Base-by-base conservation (phyloP, 2,329 filamentous ascomycete species). In the Pestalotiopsis sp. region DNA sequence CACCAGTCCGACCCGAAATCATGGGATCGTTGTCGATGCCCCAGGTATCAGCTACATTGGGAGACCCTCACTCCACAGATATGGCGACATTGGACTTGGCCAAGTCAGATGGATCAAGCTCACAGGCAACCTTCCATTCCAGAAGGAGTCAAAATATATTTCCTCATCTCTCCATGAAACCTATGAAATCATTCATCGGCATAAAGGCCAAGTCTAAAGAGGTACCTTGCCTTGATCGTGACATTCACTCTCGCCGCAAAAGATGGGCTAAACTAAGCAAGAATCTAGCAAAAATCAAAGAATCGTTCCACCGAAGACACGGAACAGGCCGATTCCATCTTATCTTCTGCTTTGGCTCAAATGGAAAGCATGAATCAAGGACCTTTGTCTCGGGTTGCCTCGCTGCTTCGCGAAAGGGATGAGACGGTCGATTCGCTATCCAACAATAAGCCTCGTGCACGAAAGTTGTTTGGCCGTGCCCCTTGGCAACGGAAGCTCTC, bases 401-500 rank as follows among this genome's bases (percentile, higher is more conserved):
- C 77, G 0, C 77, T 77, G 72, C 70, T 78, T n/a, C 81, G 78
- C 41, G 75, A 80, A 2, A 81, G 78, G 41, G 75, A 80, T 2
- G 81, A 81, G 11, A 63, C 69, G 11, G 71, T 68, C 11, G 77
- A 40, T 25, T 25, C 11, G 6, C 31, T 71, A 27, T 67, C 70
- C 3, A 79, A 74, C 4, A 68, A 76, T 2, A 77, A 71, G 66
- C 45, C 68, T 9, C 70, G 71, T n/a, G 66, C 78, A 4, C 76
- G 76, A 23, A 84, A 78, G 63, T 72, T 84, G 7, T 84, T 85
- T 65, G 78, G 80, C 4, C 82, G 75, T 56, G 77, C 79, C 11
- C 80, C 80, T 2, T 84, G 83, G 81, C 76, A 77, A 57, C 79
- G 80, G 4, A 83, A 81, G 68, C 72, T 76, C 20, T 84, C 83